phyloP scores from a whole-genome alignment of 169 alveolate species.

The Ichthyophthirius multifiliis region DNA sequence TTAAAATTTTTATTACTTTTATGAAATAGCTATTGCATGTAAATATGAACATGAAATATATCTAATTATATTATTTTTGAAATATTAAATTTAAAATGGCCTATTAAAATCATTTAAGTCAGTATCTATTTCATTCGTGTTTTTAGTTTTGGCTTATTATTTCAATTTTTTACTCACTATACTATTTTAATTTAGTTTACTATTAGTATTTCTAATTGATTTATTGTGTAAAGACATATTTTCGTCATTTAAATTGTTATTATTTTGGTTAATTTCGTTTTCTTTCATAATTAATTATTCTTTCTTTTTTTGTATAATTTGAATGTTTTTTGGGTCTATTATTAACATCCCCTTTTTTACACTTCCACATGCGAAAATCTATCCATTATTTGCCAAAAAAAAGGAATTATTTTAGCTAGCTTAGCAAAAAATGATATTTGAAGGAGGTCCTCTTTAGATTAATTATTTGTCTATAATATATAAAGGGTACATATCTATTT shows the following conservation, averaged over 20 bases:
- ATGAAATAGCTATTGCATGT: conserved; percentile 35
- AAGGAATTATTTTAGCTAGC: conserved; percentile 21
- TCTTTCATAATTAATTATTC: conserved; percentile 13
- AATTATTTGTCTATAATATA: no score
- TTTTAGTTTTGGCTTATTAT: no score
- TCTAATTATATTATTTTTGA: conserved; percentile 12
- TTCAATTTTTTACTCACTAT: no score
- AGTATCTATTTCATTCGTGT: no score
- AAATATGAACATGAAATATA: conserved; percentile 14
- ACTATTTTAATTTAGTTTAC: no score
- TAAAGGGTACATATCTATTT: no score
- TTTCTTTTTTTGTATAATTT: background rate
- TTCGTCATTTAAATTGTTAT: no score
- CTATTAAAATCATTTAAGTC: background rate
- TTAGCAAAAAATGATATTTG: background rate
- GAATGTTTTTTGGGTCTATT: conserved; percentile 18
- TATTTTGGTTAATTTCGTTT: background rate
- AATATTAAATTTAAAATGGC: conserved; percentile 18
- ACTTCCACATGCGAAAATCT: conserved; percentile 35
- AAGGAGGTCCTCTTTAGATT: no score
- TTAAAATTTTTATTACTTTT: background rate
- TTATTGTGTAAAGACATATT: no score
- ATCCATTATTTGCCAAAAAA: conserved; percentile 9
- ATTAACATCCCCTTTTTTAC: conserved; percentile 25
- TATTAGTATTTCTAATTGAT: no score